Evolutionary conservation across 2,329 filamentous ascomycete species (phyloP), one percentile per base, ranked within the genome.

Genomic region (Nemania abortiva): DNA sequence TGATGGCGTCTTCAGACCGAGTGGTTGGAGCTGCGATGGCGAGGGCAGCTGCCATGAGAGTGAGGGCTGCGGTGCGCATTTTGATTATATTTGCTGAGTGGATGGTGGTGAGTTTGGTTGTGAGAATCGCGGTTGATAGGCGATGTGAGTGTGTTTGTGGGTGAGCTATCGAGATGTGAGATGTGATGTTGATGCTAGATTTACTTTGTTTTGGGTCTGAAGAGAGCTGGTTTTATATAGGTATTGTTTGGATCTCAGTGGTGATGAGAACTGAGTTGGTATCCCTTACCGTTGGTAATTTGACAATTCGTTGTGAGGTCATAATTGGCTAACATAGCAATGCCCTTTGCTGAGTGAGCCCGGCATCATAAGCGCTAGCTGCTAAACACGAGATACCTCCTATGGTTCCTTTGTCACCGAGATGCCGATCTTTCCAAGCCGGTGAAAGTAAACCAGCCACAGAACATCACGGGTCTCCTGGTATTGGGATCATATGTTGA

Each of bases 11-110:
- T 13, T n/a, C 50, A 3, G 53, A 4, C 18, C 31, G 50, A n/a
- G 42, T 54, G 15, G 18, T 10, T 52, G 20, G 10, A 50, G 49
- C 66, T 64, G 71, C 74, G 42, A 66, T 29, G 62, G 70, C 70
- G 47, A 69, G 63, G 60, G 68, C 62, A 18, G 68, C 65, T 47
- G 70, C 53, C 24, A 76, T 31, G 63, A 66, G 42, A 42, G 63
- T 52, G 69, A 68, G 47, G 34, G 52, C 52, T 57, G 53, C 45
- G 58, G 58, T 53, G 37, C 58, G 58, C 67, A 69, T 69, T 59
- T 57, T 66, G 56, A 54, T 39, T 31, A 47, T 6, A 22, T 49
- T 20, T 49, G 22, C 22, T 15, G 13, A 42, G 37, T 53, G 47
- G 42, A 53, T 42, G 24, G 22, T 45, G 27, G 6, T 10, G 5